Percentiles rank a stretch among this genome's conserved stretches.
Conservation (phyloP, 257 asterid genomes). For the Forsythia viridissima region DNA sequence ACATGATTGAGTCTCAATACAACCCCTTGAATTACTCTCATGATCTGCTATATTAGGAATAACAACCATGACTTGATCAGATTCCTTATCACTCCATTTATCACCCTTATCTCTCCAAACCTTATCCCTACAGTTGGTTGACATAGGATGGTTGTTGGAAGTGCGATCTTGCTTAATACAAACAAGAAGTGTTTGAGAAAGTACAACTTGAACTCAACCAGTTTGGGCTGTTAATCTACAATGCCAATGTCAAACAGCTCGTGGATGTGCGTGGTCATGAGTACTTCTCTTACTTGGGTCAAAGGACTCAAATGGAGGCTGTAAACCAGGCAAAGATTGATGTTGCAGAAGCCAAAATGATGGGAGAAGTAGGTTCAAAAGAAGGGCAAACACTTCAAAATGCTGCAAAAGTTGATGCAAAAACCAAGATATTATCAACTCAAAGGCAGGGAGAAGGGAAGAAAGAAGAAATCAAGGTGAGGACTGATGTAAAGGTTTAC, state of each 20-base stretch:
- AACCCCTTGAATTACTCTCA: no score
- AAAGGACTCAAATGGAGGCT: conserved; percentile 71
- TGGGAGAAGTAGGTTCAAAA: conserved; percentile 56
- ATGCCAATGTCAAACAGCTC: conserved; percentile 70
- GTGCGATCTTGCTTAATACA: no score
- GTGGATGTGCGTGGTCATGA: conserved; percentile 70
- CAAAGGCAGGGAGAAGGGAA: conserved; percentile 57
- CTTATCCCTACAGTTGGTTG: no score
- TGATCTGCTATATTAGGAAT: no score
- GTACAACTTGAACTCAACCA: conserved; percentile 70
- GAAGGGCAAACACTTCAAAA: conserved; percentile 54
- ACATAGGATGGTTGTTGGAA: no score
- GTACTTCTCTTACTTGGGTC: conserved; percentile 67
- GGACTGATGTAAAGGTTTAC: conserved; percentile 51
- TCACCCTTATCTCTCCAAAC: no score
- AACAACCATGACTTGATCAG: no score
- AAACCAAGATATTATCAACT: conserved; percentile 54
- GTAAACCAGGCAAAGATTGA: conserved; percentile 60
- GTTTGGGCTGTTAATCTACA: conserved; percentile 63
- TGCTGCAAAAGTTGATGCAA: conserved; percentile 56
- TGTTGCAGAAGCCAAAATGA: conserved; percentile 63
- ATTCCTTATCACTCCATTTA: no score
- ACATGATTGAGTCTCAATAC: no score
- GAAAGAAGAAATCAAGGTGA: conserved; percentile 54
- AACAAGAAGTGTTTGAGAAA: conserved; percentile 61